Conservation (phyloP, 2,329 filamentous ascomycete species). For the Cordyceps tenuipes region DNA sequence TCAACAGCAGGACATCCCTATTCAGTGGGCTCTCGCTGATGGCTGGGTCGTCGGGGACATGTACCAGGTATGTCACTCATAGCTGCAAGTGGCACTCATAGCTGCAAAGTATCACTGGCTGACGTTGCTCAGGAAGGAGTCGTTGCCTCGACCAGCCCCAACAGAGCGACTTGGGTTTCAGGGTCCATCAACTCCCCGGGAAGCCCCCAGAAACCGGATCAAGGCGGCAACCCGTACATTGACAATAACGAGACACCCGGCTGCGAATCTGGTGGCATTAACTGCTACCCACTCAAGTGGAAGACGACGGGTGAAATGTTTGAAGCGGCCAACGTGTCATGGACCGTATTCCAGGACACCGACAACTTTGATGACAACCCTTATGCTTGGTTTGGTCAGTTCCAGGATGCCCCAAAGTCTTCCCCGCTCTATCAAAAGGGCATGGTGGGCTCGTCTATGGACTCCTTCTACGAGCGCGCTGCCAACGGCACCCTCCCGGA, state of each 20-base stretch:
- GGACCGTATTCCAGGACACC: slow-evolving; percentile 41
- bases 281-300: slow-evolving; percentile 47
- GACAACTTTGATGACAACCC: slow-evolving; percentile 49
- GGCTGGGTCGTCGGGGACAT: slow-evolving; percentile 47
- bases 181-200: slow-evolving; percentile 45
- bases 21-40: slow-evolving; percentile 47
- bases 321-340: slow-evolving; percentile 38
- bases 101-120: slow-evolving; percentile 30
- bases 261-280: slow-evolving; percentile 35
- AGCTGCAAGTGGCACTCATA: slow-evolving; percentile 19
- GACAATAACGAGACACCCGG: slow-evolving; percentile 41
- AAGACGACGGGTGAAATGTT: slow-evolving; percentile 42
- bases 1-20: slow-evolving; percentile 42
- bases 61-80: slow-evolving; percentile 30
- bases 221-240: slow-evolving; percentile 37
- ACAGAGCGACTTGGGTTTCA: slow-evolving; percentile 41
- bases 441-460: slow-evolving; percentile 37
- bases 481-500: slow-evolving; percentile 42
- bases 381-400: slow-evolving; percentile 45
- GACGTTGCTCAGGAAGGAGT: slow-evolving; percentile 33
- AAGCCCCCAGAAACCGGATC: slow-evolving; percentile 28
- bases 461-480: slow-evolving; percentile 41
- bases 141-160: slow-evolving; percentile 44
- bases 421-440: slow-evolving; percentile 37
- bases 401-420: slow-evolving; percentile 33